Base-by-base conservation (phyloP, 2,329 filamentous ascomycete species). In the Botrytis medusae region DNA sequence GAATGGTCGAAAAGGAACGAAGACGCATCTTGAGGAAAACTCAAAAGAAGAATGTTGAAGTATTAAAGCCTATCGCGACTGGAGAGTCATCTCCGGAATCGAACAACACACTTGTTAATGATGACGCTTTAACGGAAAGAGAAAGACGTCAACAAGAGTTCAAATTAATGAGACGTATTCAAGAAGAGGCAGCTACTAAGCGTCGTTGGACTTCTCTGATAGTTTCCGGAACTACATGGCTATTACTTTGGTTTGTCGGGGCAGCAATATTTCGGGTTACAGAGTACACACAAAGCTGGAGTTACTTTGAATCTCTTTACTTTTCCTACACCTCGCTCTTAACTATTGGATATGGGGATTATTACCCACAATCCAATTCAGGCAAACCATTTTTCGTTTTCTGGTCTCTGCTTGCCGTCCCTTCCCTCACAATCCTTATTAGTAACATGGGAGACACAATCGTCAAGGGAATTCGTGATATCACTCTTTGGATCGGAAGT, bases 351-450 rank as follows among this genome's bases (percentile, higher is more conserved):
- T 97, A 97, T 78, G 95, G 95, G 5, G 94, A 97, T 76, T 82
- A 91, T 8, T 89, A 90, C 1, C 94, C 94, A 0, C 85, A 90
- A n/a, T 93, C 91, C 2, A 95, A 94, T 76, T 87, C 90, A 0
- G 93, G 93, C 1, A 91, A 93, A 72, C 89, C 93, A 0, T 97
- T 97, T 81, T 98, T 97, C 78, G 93, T 98, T n/a, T 91, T 97
- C 72, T 98, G 95, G 95, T 93, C 91, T 22, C 82, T 98, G 1
- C 87, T 97, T 40, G 94, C 94, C 0, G 86, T 97, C 4, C 95
- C 95, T 0, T 95, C 93, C 2, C 95, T 95, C 87, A 97, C 95
- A 0, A 91, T 97, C 29, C 87, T 98, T 20, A 92, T 97, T 75
- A 92, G 90, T 18, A 92, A 95, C 77, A 92, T 96, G 74, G 93